Conservation (phyloP, 148 eudicot genomes). For the Vaccinium darrowii region DNA sequence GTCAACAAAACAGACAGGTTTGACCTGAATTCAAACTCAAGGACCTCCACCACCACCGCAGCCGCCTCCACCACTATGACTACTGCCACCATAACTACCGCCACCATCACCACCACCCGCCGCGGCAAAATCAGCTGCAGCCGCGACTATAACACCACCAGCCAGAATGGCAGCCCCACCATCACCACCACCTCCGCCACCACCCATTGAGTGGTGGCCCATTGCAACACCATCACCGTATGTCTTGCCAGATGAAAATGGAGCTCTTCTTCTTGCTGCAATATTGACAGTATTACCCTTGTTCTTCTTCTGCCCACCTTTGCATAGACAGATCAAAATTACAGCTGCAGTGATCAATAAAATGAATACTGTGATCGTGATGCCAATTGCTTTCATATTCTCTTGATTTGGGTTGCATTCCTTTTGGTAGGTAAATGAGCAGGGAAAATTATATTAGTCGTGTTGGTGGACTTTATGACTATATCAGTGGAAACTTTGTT, state of each 20-base stretch:
- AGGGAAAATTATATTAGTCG: not conserved
- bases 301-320: not conserved
- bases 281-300: not conserved
- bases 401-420: not conserved
- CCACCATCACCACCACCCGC: not conserved
- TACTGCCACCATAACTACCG: not conserved
- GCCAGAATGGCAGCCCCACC: not conserved
- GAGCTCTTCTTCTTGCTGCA: not conserved
- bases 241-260: not conserved
- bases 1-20: not conserved
- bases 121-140: not conserved
- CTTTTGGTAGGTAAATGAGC: not conserved
- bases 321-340: not conserved
- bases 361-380: not conserved
- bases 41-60: not conserved
- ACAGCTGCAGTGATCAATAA: not conserved
- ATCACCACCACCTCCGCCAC: not conserved
- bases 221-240: conserved; percentile 2
- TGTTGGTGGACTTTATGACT: not conserved
- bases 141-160: not conserved
- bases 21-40: not conserved
- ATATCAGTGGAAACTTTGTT: not conserved
- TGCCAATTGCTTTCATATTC: not conserved
- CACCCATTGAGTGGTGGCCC: not conserved
- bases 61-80: not conserved